Conservation (phyloP, 179 eudicot genomes). For the Patellifolia procumbens region DNA sequence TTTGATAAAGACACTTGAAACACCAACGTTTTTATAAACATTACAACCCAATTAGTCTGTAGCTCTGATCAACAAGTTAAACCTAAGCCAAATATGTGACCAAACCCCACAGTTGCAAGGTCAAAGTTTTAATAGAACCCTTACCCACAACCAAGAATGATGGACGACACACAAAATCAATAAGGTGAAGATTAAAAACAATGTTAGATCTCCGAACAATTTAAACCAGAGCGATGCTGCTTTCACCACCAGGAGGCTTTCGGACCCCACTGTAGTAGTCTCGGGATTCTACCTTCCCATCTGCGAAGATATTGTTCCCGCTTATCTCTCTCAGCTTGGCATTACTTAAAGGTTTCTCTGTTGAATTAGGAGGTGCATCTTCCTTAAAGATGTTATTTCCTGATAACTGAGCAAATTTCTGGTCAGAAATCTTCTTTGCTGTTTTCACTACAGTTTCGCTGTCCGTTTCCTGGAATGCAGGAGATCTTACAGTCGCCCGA, state of each 20-base stretch:
- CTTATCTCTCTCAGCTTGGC: slow-evolving; percentile 93
- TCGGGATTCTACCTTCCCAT: slow-evolving; percentile 77
- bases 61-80: slow-evolving; percentile 36
- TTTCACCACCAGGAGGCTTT: slow-evolving; percentile 98
- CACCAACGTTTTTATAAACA: slow-evolving; percentile 36
- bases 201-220: slow-evolving; percentile 24
- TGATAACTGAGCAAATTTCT: slow-evolving; percentile 73
- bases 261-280: slow-evolving; percentile 92
- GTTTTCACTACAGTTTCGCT: slow-evolving; percentile 55
- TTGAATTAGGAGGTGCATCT: slow-evolving; percentile 48
- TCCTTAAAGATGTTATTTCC: slow-evolving; percentile 87
- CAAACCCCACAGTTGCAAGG: slow-evolving; percentile 26
- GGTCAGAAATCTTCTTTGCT: slow-evolving; percentile 68
- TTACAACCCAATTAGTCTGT: slow-evolving; percentile 41
- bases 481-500: slow-evolving; percentile 53
- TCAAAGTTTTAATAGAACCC: slow-evolving; percentile 29
- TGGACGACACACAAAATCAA: slow-evolving; percentile 29
- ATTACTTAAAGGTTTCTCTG: slow-evolving; percentile 76
- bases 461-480: slow-evolving; percentile 53
- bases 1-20: slow-evolving; percentile 30
- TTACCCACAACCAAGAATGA: slow-evolving; percentile 27
- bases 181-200: slow-evolving; percentile 16
- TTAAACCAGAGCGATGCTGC: slow-evolving; percentile 92
- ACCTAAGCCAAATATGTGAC: slow-evolving; percentile 26
- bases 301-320: slow-evolving; percentile 83